A percentile compares a stretch with the other conserved stretches of the same genome.
Conservation (phyloP, 202 grass and related monocot species). For the Zoysia matrella region DNA sequence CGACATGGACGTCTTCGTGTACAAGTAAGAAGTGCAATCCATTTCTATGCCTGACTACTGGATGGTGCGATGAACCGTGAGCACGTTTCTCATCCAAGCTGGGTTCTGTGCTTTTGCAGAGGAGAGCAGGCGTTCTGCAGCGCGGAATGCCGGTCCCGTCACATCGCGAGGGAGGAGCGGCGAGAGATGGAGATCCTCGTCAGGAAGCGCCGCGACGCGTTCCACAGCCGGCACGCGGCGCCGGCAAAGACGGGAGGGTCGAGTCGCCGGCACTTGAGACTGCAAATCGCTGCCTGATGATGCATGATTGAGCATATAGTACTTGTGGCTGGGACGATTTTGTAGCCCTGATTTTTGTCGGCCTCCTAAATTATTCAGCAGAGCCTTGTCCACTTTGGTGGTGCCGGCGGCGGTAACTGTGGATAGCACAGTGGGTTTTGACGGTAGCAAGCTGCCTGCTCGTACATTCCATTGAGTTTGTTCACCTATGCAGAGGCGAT, state of each 20-base stretch:
- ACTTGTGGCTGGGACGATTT: background rate
- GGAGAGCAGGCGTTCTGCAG: slow-evolving; percentile 70
- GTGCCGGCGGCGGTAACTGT: background rate
- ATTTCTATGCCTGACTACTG: too few relatives aligned
- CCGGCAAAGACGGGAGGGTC: slow-evolving; percentile 26
- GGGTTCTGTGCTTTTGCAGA: slow-evolving; percentile 35
- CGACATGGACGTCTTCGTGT: slow-evolving; percentile 71
- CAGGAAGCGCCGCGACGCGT: slow-evolving; percentile 48
- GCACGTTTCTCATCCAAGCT: background rate
- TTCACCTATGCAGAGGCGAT: too few relatives aligned
- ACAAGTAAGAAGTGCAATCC: slow-evolving; percentile 52
- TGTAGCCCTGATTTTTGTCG: background rate
- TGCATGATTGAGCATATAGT: too few relatives aligned
- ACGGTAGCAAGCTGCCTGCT: too few relatives aligned
- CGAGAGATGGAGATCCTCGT: slow-evolving; percentile 57
- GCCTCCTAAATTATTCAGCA: background rate
- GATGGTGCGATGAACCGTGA: too few relatives aligned
- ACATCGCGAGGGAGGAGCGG: slow-evolving; percentile 59
- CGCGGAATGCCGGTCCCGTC: slow-evolving; percentile 49
- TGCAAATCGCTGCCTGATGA: slow-evolving; percentile 43
- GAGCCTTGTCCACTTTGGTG: background rate
- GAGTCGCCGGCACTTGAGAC: slow-evolving; percentile 11
- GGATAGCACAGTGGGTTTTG: background rate
- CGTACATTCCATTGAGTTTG: too few relatives aligned
- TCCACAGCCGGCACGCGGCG: slow-evolving; percentile 44